Evolutionary conservation across 805 yeast genomes (phyloP), one percentile per base, ranked within the genome.

Genomic region (Candida tammaniensis): DNA sequence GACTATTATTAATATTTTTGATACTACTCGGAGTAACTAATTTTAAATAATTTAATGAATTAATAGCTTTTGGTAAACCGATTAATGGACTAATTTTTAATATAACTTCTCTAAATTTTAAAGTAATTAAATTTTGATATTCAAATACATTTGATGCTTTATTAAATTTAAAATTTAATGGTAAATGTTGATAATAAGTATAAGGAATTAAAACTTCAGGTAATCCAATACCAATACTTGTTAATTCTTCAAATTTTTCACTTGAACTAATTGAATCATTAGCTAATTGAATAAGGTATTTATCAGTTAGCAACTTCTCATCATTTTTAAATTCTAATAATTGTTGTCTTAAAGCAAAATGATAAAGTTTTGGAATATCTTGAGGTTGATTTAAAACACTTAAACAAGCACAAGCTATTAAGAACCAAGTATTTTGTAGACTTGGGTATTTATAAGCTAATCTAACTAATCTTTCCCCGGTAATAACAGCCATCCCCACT

Each of bases 41-140:
- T 40, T 76, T 76, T 37, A 88, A 63, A 12, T 70, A 66, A 48
- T 76, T 81, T 49, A 89, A 59, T 1, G 94, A 74, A 55, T 88
- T 89, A 55, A 89, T 89, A 1, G 88, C 76, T 46, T 80, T 81
- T 1, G 97, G 97, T 10, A 88, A 66, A 0, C 97, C 97, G 11
- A 80, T 76, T 29, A 89, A 61, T 0, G 95, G 95, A 0, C 83
- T 72, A 3, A 86, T 70, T 51, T 88, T 89, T 49, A 89, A 61
- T 3, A 89, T 61, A 7, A 88, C 80, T 49, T 89, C 97, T 40
- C 95, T 67, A 34, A 83, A 64, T 45, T 82, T 75, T 25, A 67
- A 64, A 0, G 89, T 69, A 14, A 66, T 41, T 19, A 42, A 40
- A 8, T 43, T 39, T 40, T 67, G 72, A 12, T 55, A 54, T 7